Conservation (phyloP, 257 asterid species). For the Fraxinus anomala region DNA sequence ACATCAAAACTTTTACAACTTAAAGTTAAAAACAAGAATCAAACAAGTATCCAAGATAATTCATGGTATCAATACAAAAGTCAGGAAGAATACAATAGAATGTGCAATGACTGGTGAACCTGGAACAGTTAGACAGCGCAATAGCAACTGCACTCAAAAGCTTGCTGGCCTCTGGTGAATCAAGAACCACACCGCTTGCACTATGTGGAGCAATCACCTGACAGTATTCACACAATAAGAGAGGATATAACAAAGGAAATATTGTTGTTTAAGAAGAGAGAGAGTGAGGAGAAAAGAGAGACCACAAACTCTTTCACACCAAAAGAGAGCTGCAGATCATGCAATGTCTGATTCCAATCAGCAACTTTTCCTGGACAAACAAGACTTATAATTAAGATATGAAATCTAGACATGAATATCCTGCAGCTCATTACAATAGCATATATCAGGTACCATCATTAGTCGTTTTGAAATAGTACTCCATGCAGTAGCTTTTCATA, state of each 20-base stretch:
- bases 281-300: slow-evolving; percentile 37
- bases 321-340: slow-evolving; percentile 80
- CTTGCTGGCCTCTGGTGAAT: slow-evolving; percentile 93
- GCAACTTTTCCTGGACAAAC: slow-evolving; percentile 52
- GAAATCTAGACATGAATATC: slow-evolving; percentile 24
- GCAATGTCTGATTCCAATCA: slow-evolving; percentile 72
- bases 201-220: slow-evolving; percentile 95
- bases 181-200: slow-evolving; percentile 89
- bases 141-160: slow-evolving; percentile 95
- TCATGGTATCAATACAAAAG: slow-evolving; percentile 18
- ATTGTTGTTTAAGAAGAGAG: neutral
- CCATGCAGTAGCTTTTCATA: slow-evolving; percentile 73
- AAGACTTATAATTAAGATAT: slow-evolving; percentile 25
- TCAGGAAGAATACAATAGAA: neutral
- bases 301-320: slow-evolving; percentile 94
- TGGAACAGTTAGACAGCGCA: slow-evolving; percentile 84
- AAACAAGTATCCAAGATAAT: neutral
- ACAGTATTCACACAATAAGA: slow-evolving; percentile 23
- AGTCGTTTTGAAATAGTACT: slow-evolving; percentile 61
- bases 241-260: slow-evolving; percentile 19
- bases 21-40: neutral
- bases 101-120: slow-evolving; percentile 47
- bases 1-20: neutral
- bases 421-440: slow-evolving; percentile 3
- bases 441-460: slow-evolving; percentile 47